These are phyloP conservation scores for Dictyostelium intermedium DNA, from an alignment of 78 protist genomes.

Conservation along the genomic window DNA sequence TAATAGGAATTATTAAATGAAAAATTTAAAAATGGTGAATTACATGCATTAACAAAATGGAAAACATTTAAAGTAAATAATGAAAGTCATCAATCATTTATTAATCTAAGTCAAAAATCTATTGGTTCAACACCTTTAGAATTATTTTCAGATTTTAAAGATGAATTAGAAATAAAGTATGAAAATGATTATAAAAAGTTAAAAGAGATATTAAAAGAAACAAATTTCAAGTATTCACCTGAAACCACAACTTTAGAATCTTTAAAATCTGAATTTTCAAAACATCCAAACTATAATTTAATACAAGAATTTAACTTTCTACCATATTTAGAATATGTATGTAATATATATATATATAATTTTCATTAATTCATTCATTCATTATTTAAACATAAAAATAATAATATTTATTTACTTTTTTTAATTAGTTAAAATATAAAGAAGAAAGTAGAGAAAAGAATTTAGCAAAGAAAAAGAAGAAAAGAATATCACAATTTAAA, in stretches of 20 bases:
- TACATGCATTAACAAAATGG: constrained; percentile 61
- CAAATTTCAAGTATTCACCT: constrained; percentile 16
- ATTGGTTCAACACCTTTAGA: constrained; percentile 65
- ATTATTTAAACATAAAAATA: no score
- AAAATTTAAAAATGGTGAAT: constrained; percentile 17
- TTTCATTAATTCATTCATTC: no score
- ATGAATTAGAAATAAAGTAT: constrained; percentile 28
- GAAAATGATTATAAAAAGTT: constrained; percentile 37
- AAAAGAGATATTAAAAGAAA: constrained; percentile 21
- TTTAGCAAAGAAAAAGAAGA: constrained; percentile 23
- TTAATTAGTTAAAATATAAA: constrained; percentile 6
- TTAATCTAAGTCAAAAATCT: neutral
- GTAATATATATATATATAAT: no score
- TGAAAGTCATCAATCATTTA: neutral
- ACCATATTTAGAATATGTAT: constrained; percentile 62
- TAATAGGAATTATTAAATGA: constrained; percentile 33
- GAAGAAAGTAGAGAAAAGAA: constrained; percentile 52
- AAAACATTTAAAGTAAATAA: neutral
- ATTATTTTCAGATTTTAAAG: constrained; percentile 50
- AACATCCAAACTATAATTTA: constrained; percentile 10
- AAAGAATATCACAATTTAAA: constrained; percentile 41
- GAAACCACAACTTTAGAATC: constrained; percentile 40
- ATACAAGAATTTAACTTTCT: neutral
- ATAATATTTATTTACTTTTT: neutral
- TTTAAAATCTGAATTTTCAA: constrained; percentile 8